Base-by-base conservation (phyloP, 2,329 filamentous ascomycete genomes). In the Botrytis deweyae region DNA sequence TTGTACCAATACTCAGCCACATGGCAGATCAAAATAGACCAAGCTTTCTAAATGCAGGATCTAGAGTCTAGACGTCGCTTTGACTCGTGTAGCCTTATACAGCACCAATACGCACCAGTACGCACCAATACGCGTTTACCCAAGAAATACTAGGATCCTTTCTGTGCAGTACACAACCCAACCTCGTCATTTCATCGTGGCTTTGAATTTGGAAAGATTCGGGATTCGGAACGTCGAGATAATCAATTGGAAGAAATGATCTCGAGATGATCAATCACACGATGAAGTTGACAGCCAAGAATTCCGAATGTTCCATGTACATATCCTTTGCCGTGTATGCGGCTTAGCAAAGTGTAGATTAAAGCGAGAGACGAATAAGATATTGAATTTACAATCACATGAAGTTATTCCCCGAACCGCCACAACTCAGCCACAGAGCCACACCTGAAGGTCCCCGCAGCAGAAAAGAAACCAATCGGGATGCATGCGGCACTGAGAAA, bases 341-440 rank as follows among this genome's bases (percentile, higher is more conserved):
- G 65, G 65, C 65, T 67, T 67, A 67, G 65, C 65, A 67, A 67
- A 67, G 44, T 40, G 36, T 6, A 29, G n/a, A 42, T 22, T 44
- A 36, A 8, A 67, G 16, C 58, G 14, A 18, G 10, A 29, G 49
- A 68, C 65, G 49, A 68, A 68, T 68, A 16, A 58, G 18, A 68
- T 22, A 1, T 8, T 14, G 25, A 29, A 5, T 42, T 40, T 58
- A 7, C 33, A 42, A 42, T 68, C 65, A 68, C 46, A 68, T 68
- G 49, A 9, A 58, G 44, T 14, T 29, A 33, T 12, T 25, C n/a
- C 8, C 40, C 18, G n/a, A 33, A 33, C 8, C n/a, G 62, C 62
- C 62, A 65, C 40, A 65, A 3, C 52, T 58, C n/a, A 58, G 52
- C n/a, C 52, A 58, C 62, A 44, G 40, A 7, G 66, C 66, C 49